Conservation (phyloP, 2,329 filamentous ascomycete genomes). For the Rutstroemia sp. region DNA sequence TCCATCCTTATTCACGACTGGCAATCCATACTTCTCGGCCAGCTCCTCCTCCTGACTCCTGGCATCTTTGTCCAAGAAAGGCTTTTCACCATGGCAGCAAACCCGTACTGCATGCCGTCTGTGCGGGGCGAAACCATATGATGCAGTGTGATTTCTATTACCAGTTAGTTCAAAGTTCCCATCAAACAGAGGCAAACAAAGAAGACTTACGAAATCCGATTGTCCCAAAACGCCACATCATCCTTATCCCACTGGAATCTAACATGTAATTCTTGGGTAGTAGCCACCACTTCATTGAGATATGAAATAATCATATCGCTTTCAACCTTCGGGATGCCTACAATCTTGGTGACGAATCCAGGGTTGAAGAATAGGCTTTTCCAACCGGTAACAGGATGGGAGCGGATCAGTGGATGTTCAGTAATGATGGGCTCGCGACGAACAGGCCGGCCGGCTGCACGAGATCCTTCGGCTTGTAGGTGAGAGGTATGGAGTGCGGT, state of each 20-base stretch:
- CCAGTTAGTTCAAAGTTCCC: background rate
- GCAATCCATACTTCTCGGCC: constrained; percentile 38
- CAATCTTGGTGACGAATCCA: constrained; percentile 49
- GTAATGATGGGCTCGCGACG: constrained; percentile 47
- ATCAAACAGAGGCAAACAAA: background rate
- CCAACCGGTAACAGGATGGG: constrained; percentile 55
- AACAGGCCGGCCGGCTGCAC: constrained; percentile 29
- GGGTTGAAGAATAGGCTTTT: constrained; percentile 54
- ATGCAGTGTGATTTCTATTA: constrained; percentile 43
- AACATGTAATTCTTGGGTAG: constrained; percentile 61
- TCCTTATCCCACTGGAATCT: constrained; percentile 57
- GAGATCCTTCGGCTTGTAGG: constrained; percentile 43
- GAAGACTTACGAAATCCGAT: constrained; percentile 37
- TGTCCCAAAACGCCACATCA: constrained; percentile 65
- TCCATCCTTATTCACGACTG: constrained; percentile 47
- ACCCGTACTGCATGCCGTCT: constrained; percentile 42
- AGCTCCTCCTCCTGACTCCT: constrained; percentile 48
- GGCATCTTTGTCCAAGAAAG: constrained; percentile 27
- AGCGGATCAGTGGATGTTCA: constrained; percentile 49
- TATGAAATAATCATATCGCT: constrained; percentile 43
- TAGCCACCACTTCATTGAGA: constrained; percentile 47
- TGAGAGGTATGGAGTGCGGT: constrained; percentile 48
- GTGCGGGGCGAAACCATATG: constrained; percentile 50
- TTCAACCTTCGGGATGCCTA: constrained; percentile 50
- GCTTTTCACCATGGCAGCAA: constrained; percentile 28